Base-by-base conservation (phyloP, 768 basidiomycete species). In the Tricholoma sp. region DNA sequence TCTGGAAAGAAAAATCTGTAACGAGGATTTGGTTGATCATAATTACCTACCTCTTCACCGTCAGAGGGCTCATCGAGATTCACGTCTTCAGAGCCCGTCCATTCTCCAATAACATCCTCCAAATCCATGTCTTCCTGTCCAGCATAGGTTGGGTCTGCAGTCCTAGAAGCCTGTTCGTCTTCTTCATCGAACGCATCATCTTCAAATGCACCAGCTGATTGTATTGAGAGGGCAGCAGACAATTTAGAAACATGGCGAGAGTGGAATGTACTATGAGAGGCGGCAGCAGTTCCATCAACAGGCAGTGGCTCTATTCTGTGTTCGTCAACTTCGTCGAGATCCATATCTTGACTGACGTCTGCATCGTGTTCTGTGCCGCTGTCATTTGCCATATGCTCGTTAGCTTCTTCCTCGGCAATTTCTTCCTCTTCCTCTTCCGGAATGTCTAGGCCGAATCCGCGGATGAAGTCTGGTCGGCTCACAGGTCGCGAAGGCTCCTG, bases 11-110 rank as follows among this genome's bases (percentile, higher is more conserved):
- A n/a, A 24, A 27, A 71, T 60, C 18, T 56, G 57, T 54, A 56
- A 54, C 19, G 14, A 29, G 56, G 59, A 32, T 41, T 27, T 58
- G 51, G 49, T 32, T 56, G 54, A 60, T 50, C 43, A 57, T 29
- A 61, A 29, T 50, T 52, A 66, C 78, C 54, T 63, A 90, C 90
- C 76, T 89, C 85, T 62, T 89, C 85, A 21, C 56, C 60, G 35
- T 89, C 87, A 24, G 86, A 85, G 35, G 72, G 73, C 54, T 83
- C 82, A 11, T 69, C 77, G 58, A 74, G 61, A 54, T 77, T 78
- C 57, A 83, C 64, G 66, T 90, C 90, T 67, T 92, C 90, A 39
- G 88, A 89, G 14, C 87, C 91, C 3, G 90, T 92, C 90, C 91
- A 91, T 62, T 91, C 90, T 5, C 76, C 85, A 21, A 83, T 81